Base-by-base conservation (phyloP, 345 rosid genomes). In the Corchorus capsularis region DNA sequence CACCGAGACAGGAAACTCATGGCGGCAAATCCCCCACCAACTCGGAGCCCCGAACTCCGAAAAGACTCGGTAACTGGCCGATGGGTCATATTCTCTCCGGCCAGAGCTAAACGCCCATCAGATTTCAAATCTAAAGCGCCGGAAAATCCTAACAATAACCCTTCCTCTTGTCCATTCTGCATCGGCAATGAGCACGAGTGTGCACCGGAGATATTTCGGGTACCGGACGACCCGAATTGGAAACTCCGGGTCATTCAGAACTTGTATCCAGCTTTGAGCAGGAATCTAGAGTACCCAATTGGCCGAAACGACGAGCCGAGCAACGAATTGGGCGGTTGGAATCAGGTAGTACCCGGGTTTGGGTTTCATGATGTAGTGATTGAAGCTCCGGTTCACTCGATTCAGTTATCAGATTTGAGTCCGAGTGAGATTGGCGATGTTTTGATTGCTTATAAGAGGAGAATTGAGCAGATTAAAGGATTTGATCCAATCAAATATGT, bases 331-430 rank as follows among this genome's bases (percentile, higher is more conserved):
- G 79, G 46, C 12, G 67, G 37, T 7, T 79, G 69, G 52, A 80
- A 50, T 52, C 72, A 77, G 77, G 82, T 62, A 37, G 17, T 88
- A 45, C 62, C 12, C 56, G 94, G 98, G 53, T 85, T 91, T 60
- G 98, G 98, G 53, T 91, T 90, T 69, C 99, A 95, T 53, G 96
- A 95, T 73, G 98, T 93, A 71, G 92, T 95, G 83, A 87, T 93
- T 56, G 97, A 96, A 83, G 63, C 89, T 6, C 96, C 98, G 11
- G 50, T 86, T 80, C 98, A 96, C 80, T 89, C 91, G 19, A 86
- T 89, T 59, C 86, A 85, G 77, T 72, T 93, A 46, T 69, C 81
- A 49, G 93, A 93, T 76, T 65, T 92, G 81, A 81, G 82, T 34
- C 77, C 84, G n/a, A 80, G 77, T 8, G 91, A 86, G 84, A 82